These are phyloP conservation scores for Apiospora sp. DNA, from an alignment of 2,329 filamentous ascomycete genomes.

Conservation along the genomic window DNA sequence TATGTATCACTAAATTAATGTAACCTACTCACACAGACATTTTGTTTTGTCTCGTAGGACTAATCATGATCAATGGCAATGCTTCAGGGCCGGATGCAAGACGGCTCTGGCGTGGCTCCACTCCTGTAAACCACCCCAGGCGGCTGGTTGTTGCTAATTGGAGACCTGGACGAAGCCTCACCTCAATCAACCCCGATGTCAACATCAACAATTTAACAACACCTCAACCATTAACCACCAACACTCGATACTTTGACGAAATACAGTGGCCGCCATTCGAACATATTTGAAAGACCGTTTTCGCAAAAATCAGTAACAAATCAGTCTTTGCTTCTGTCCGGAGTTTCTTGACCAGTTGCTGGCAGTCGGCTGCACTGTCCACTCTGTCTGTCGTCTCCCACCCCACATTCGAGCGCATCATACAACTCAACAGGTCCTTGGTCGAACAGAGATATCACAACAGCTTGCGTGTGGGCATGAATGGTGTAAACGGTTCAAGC, in stretches of 20 bases:
- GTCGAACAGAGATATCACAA: not conserved
- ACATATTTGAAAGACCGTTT: not conserved
- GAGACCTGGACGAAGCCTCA: not conserved
- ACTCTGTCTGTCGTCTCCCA: not conserved
- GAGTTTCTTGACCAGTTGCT: not conserved
- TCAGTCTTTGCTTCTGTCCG: not conserved
- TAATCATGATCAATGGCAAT: not conserved
- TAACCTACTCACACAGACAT: too few relatives aligned
- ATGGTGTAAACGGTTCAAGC: conserved; percentile 30
- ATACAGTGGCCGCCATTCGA: not conserved
- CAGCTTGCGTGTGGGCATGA: conserved; percentile 19
- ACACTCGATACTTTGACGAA: not conserved
- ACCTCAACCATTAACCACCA: not conserved
- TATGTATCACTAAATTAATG: not conserved
- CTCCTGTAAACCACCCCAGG: not conserved
- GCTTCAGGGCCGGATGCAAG: not conserved
- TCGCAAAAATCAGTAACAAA: not conserved
- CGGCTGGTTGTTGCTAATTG: conserved; percentile 1
- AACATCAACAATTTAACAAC: conserved; percentile 2
- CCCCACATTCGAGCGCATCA: not conserved
- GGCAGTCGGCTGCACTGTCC: not conserved
- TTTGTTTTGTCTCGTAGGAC: not conserved
- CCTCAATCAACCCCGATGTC: conserved; percentile 8
- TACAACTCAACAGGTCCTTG: not conserved
- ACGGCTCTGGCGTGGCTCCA: not conserved